These are phyloP conservation scores for Mycena sp. DNA, from an alignment of 1,284 basidiomycete genomes.

Conservation along the genomic window DNA sequence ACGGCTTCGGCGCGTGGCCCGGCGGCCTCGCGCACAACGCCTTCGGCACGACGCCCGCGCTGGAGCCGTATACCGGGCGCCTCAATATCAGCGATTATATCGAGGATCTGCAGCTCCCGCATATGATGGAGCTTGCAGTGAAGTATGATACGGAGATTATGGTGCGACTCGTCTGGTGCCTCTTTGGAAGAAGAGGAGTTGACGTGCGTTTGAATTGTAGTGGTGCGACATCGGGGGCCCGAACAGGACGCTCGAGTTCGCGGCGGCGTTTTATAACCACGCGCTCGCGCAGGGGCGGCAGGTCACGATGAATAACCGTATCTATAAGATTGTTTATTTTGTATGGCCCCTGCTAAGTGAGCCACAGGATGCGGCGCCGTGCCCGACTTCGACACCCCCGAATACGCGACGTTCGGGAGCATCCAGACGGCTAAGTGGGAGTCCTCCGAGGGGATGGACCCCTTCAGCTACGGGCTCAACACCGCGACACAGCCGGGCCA, in stretches of 20 bases:
- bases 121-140: conserved; percentile 62
- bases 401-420: conserved; percentile 60
- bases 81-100: conserved; percentile 61
- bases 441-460: conserved; percentile 62
- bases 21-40: conserved; percentile 63
- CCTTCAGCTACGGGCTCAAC: conserved; percentile 57
- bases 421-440: conserved; percentile 65
- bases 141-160: conserved; percentile 66
- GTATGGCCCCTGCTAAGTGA: background rate
- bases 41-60: conserved; percentile 51
- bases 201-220: conserved; percentile 34
- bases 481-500: conserved; percentile 51
- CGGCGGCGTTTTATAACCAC: conserved; percentile 61
- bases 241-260: conserved; percentile 57
- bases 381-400: conserved; percentile 66
- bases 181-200: conserved; percentile 6
- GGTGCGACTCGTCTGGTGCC: conserved; percentile 41
- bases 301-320: conserved; percentile 65
- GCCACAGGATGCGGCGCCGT: conserved; percentile 50
- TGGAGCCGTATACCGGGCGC: conserved; percentile 65
- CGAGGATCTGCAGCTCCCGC: conserved; percentile 61
- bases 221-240: conserved; percentile 73
- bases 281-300: conserved; percentile 57
- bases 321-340: conserved; percentile 23
- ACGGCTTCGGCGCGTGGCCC: conserved; percentile 61